Percentiles rank a stretch among this genome's conserved stretches.
Conservation (phyloP, 2,329 filamentous ascomycete genomes). For the Neofusicoccum sp. region DNA sequence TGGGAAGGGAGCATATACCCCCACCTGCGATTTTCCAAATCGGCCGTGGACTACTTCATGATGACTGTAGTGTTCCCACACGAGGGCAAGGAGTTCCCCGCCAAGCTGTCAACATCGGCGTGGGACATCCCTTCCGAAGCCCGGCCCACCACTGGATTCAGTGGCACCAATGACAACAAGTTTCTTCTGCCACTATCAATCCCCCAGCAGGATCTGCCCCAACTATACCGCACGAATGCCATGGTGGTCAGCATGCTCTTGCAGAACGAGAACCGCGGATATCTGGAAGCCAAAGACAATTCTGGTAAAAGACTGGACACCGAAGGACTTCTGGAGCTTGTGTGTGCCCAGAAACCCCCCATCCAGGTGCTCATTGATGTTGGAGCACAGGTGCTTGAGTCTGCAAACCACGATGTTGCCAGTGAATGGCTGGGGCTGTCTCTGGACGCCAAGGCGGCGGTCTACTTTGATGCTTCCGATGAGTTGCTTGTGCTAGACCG, state of each 20-base stretch:
- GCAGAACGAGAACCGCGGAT: conserved; percentile 52
- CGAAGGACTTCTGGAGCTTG: conserved; percentile 47
- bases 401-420: conserved; percentile 50
- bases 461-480: conserved; percentile 63
- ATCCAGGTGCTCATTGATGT: conserved; percentile 66
- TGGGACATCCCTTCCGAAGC: conserved; percentile 61
- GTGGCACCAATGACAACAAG: conserved; percentile 67
- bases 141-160: conserved; percentile 63
- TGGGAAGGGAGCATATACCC: conserved; percentile 57
- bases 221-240: conserved; percentile 67
- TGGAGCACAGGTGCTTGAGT: conserved; percentile 69
- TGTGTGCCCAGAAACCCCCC: conserved; percentile 30
- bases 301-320: background rate
- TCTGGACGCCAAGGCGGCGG: conserved; percentile 32
- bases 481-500: conserved; percentile 58
- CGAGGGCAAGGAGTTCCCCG: conserved; percentile 63
- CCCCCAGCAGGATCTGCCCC: conserved; percentile 56
- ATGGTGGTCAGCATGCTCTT: conserved; percentile 64
- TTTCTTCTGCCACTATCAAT: conserved; percentile 61
- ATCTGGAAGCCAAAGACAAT: conserved; percentile 41
- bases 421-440: conserved; percentile 52
- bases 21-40: conserved; percentile 54
- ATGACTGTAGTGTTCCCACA: conserved; percentile 61
- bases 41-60: conserved; percentile 66
- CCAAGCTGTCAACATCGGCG: conserved; percentile 66